Evolutionary conservation across 1,139 yeast species (phyloP).

Genomic region (Sugiyamaella sp.): DNA sequence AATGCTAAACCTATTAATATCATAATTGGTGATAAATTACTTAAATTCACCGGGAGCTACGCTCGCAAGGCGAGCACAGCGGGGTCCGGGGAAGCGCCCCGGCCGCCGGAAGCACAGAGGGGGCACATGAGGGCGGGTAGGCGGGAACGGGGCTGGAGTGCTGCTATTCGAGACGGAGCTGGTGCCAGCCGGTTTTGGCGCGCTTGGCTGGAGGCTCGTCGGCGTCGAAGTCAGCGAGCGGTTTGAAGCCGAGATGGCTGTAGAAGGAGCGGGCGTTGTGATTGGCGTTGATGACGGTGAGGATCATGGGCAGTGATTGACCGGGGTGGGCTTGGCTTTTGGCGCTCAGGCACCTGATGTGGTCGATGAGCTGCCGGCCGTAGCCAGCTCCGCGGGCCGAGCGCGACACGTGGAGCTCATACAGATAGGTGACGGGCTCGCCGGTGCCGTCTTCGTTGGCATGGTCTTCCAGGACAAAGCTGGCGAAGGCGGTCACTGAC

Average conservation of each 20-base stretch:
- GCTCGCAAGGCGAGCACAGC: not conserved
- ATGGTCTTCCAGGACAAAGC: constrained; percentile 48
- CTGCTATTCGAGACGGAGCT: constrained; percentile 12
- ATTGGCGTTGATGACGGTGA: constrained; percentile 39
- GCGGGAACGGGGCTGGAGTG: not conserved
- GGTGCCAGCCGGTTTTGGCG: constrained; percentile 21
- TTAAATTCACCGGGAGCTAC: no score
- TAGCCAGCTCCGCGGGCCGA: constrained; percentile 41
- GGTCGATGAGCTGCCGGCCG: constrained; percentile 47
- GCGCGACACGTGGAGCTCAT: constrained; percentile 55
- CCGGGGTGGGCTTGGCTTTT: no score
- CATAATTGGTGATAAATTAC: no score
- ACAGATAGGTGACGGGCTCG: constrained; percentile 50
- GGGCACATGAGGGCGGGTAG: no score
- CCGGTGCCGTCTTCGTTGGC: constrained; percentile 40
- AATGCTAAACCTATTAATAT: no score
- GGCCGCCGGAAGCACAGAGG: constrained; percentile 3
- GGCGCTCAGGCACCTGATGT: constrained; percentile 22
- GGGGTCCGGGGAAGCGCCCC: not conserved
- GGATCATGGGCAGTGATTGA: constrained; percentile 27
- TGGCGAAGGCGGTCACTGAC: constrained; percentile 48
- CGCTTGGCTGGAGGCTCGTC: constrained; percentile 11
- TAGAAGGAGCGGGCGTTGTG: constrained; percentile 36
- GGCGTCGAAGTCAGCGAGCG: not conserved
- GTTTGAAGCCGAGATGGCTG: constrained; percentile 17